phyloP scores from a whole-genome alignment of 2,329 filamentous ascomycete genomes.

The Sordariomycetes sp. region DNA sequence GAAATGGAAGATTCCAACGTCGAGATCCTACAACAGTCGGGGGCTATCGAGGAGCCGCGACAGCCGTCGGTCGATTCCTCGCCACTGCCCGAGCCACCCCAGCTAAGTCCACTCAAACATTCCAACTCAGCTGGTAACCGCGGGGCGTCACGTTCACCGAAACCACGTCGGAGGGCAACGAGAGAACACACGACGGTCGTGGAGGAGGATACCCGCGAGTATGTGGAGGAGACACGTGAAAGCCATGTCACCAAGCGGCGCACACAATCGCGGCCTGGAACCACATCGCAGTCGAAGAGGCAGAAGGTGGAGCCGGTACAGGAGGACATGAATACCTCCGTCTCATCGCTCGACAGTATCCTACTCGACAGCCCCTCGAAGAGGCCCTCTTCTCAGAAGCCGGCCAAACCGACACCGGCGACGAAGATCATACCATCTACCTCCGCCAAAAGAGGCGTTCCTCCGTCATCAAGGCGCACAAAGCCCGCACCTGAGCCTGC shows the following conservation, averaged over 20 bases:
- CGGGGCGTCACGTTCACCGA: slow-evolving; percentile 11
- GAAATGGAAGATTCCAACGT: slow-evolving; percentile 28
- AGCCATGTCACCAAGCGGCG: neutral
- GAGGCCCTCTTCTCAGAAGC: neutral
- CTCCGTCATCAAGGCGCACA: neutral
- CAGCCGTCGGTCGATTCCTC: slow-evolving; percentile 25
- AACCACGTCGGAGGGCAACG: slow-evolving; percentile 13
- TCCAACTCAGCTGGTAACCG: slow-evolving; percentile 40
- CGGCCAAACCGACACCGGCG: neutral
- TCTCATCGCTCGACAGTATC: slow-evolving; percentile 15
- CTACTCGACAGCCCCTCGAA: slow-evolving; percentile 9
- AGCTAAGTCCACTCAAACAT: slow-evolving; percentile 40
- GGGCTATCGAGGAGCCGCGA: slow-evolving; percentile 14
- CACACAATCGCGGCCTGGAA: neutral
- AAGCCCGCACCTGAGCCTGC: neutral
- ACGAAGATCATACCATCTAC: neutral
- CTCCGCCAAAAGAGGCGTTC: neutral
- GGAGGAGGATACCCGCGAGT: slow-evolving; percentile 36
- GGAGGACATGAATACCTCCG: slow-evolving; percentile 6
- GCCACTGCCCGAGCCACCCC: slow-evolving; percentile 34
- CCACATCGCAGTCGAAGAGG: neutral
- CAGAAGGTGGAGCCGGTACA: neutral
- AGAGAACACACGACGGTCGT: slow-evolving; percentile 32
- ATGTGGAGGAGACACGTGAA: slow-evolving; percentile 16
- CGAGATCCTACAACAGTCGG: slow-evolving; percentile 32